Evolutionary conservation across 176 grass and related monocot species (phyloP), one percentile per base, ranked within the genome.

Genomic region (Otatea glauca): DNA sequence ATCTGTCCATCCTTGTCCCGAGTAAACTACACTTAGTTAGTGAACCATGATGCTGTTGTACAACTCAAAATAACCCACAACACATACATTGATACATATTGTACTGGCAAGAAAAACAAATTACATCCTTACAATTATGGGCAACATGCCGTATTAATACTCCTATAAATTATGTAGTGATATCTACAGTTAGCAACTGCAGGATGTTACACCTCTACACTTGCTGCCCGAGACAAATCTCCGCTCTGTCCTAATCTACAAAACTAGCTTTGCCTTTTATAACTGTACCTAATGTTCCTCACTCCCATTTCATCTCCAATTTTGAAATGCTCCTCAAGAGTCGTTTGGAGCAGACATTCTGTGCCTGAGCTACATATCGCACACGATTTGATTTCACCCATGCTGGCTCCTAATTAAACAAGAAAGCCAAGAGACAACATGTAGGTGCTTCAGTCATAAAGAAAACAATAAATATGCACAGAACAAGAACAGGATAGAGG

Each of bases 331-430:
- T 94, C 75, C 79, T 90, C 78, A 97, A 72, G 29, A 97, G 82
- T 76, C 92, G 87, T 74, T 90, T 94, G 56, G 94, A 99, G 83
- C 85, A 99, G 61, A 94, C 88, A 34, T 84, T 92, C 66, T 91
- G 89, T 48, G 91, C 96, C 81, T 99, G 91, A 81, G 88, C 88
- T 85, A 91, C 89, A 69, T 92, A 94, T 51, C 91, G 70, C 16
- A 94, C 86, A 27, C 93, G 84, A 86, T 92, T 93, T 77, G 87
- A 89, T 87, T 82, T 95, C 83, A 98, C 93, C 93, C 96, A 98
- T 58, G 96, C 96, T 45, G 96, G 96, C 63, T 95, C 96, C 93
- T 97, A 81, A 44, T 49, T 66, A 70, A 70, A 23, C 21, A 83
- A 68, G 6, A 23, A 64, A 68, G 63, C 2, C 67, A 70, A 88